Conservation (phyloP, 495 filamentous ascomycete species). For the Trichoderma virens region DNA sequence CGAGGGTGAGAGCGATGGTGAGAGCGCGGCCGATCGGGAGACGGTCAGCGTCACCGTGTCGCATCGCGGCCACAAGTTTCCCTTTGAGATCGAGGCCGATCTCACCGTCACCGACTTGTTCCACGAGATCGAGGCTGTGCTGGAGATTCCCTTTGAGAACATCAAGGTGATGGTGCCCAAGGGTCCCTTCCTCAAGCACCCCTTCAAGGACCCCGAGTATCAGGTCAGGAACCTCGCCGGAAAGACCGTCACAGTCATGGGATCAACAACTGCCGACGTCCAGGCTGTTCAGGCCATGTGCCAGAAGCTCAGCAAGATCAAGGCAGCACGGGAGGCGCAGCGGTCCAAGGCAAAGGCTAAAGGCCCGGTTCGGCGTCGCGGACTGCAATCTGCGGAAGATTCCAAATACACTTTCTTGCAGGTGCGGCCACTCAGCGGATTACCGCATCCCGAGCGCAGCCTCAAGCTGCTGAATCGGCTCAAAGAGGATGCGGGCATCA, state of each 20-base stretch:
- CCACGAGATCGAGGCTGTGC: constrained; percentile 37
- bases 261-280: constrained; percentile 47
- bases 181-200: constrained; percentile 56
- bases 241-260: constrained; percentile 58
- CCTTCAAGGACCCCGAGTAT: constrained; percentile 27
- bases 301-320: constrained; percentile 30
- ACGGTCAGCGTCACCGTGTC: constrained; percentile 41
- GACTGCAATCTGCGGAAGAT: constrained; percentile 36
- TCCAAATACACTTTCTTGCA: constrained; percentile 72
- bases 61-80: constrained; percentile 47
- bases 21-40: background rate
- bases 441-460: constrained; percentile 62
- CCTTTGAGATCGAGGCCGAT: constrained; percentile 33
- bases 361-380: constrained; percentile 17
- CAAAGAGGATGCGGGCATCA: constrained; percentile 77
- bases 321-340: constrained; percentile 32
- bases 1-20: background rate
- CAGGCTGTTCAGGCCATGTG: constrained; percentile 35
- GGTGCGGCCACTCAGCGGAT: constrained; percentile 67
- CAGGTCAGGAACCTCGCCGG: constrained; percentile 42
- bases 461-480: constrained; percentile 70
- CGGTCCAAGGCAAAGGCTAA: constrained; percentile 22
- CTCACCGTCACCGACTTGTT: constrained; percentile 58
- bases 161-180: constrained; percentile 70
- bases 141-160: constrained; percentile 58